These are phyloP conservation scores for Triticum monococcum DNA, from an alignment of 176 grass and related monocot genomes.

Conservation along the genomic window DNA sequence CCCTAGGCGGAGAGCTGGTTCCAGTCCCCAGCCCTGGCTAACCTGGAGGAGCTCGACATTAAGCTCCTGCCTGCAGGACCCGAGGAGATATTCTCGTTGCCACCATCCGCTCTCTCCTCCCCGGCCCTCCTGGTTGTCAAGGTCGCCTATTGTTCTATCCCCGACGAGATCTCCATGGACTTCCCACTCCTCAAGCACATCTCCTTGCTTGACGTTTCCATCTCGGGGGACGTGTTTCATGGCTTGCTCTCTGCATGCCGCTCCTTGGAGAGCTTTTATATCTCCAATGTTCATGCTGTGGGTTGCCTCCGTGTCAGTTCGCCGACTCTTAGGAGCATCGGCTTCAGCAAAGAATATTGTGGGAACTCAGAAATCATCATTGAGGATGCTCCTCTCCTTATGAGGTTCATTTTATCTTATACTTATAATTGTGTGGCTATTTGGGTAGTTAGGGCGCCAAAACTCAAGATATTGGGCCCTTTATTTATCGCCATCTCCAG, in stretches of 20 bases:
- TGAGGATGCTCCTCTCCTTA: no score
- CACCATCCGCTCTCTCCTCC: neutral
- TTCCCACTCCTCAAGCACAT: neutral
- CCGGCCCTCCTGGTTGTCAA: neutral
- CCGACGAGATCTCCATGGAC: neutral
- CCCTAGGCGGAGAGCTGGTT: neutral
- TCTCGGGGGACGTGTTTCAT: neutral
- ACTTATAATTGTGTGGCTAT: no score
- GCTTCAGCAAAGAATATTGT: no score
- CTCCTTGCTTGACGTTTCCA: neutral
- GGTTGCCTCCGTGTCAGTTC: no score
- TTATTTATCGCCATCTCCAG: no score
- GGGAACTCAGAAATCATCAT: no score
- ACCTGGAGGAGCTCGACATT: neutral
- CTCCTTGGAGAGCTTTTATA: neutral
- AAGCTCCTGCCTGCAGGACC: neutral
- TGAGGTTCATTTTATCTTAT: no score
- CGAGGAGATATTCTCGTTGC: neutral
- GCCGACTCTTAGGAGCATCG: no score
- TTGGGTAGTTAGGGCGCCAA: no score
- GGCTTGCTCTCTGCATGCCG: neutral
- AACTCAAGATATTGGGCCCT: no score
- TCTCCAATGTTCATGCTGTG: neutral
- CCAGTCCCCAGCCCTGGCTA: neutral
- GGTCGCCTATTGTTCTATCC: neutral